A percentile compares a stretch with the other conserved stretches of the same genome.
Evolutionary conservation across 176 grass and related monocot genomes (phyloP).

Genomic region (Rhynchospora pubera): DNA sequence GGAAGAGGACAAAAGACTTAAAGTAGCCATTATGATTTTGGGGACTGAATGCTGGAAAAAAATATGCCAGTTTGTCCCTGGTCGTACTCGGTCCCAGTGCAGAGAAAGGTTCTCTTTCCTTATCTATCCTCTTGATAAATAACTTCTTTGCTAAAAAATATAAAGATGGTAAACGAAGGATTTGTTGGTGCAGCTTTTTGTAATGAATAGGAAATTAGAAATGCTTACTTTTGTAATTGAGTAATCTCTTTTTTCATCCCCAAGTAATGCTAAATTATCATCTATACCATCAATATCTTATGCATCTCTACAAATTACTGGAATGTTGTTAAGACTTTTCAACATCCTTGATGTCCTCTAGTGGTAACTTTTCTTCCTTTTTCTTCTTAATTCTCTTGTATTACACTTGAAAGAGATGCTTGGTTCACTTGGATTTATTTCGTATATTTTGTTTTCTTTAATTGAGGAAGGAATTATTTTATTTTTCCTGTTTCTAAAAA

Average conservation of each 20-base stretch:
- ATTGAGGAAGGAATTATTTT: not conserved
- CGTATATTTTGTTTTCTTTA: not conserved
- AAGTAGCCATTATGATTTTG: constrained; percentile 68
- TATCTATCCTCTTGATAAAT: not conserved
- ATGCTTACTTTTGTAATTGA: constrained; percentile 17
- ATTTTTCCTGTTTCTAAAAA: not conserved
- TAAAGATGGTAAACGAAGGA: constrained; percentile 11
- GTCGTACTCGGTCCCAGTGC: constrained; percentile 71
- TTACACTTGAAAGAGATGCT: not conserved
- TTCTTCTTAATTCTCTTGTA: not conserved
- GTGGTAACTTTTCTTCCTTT: not conserved
- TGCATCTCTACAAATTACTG: not conserved
- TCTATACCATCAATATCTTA: not conserved
- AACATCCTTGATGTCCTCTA: too few species aligned
- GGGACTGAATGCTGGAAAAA: constrained; percentile 60
- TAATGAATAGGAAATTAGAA: not conserved
- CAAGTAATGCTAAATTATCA: not conserved
- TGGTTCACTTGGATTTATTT: not conserved
- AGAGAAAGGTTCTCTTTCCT: constrained; percentile 49
- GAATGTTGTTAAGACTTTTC: not conserved
- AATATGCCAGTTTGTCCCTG: constrained; percentile 75
- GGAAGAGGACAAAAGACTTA: constrained; percentile 84
- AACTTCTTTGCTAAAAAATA: not conserved
- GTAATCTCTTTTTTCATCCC: not conserved
- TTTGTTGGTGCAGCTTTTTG: not conserved